Base-by-base conservation (phyloP, 1,139 yeast genomes). In the Kluyveromyces sp. region DNA sequence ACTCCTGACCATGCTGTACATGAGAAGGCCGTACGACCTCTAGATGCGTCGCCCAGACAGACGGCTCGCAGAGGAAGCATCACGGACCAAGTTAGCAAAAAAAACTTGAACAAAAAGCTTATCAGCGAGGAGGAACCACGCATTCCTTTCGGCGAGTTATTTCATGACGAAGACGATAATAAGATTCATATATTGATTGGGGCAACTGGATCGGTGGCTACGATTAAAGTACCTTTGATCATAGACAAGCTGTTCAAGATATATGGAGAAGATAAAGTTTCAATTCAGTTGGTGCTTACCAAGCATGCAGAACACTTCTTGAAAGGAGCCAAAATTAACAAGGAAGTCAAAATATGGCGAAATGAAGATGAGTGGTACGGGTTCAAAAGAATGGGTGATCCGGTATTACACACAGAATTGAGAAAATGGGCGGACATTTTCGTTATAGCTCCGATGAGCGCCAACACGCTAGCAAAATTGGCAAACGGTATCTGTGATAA, bases 191-290 rank as follows among this genome's bases (percentile, higher is more conserved):
- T 92, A 34, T 69, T 92, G 45, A 70, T 92, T 36, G 97, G 94
- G 16, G 94, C 94, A 30, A 87, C 97, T 1, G 99, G 98, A 1
- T 84, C 95, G 1, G 96, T 92, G 4, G 98, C 98, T 4, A 86
- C 97, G 2, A 87, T 89, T 48, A 92, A 92, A 60, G 83, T 92
- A 29, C 95, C 96, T 0, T 64, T 83, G 52, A 84, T 88, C 37
- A 83, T 88, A 51, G 94, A 85, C 59, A 85, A 85, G 58, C 69
- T 88, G 37, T 82, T 81, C 59, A 84, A 84, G 61, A 71, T 80
- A 17, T 87, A 81, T 63, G 86, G 89, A 2, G 70, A 75, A 2
- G 75, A 78, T 35, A 79, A 79, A 49, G 78, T 87, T 17, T 78
- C 87, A 2, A 84, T 92, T 46, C 97, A 92, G 64, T 70, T 92